Base-by-base conservation (phyloP, 495 filamentous ascomycete species). In the Penicillium samsonianum region DNA sequence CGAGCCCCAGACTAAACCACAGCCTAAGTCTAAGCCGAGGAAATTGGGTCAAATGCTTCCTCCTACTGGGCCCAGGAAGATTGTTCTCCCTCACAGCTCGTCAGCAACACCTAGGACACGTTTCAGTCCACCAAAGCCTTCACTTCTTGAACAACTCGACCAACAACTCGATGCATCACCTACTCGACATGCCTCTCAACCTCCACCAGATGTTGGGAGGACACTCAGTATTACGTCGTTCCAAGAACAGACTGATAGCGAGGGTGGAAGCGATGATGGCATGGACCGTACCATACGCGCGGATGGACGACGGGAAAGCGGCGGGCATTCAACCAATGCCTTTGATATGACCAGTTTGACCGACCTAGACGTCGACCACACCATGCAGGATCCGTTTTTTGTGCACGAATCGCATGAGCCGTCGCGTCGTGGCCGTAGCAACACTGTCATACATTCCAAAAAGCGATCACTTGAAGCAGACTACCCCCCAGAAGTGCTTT, bases 61-160 rank as follows among this genome's bases (percentile, higher is more conserved):
- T 44, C 62, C 67, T 17, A 63, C 62, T 17, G 65, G 60, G 8
- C 52, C 64, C 37, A 72, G 71, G 49, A 75, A 74, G 62, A 69
- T 73, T 33, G 69, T 64, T 26, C 68, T 78, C 20, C 67, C 74
- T 6, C 77, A 63, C 35, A 77, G 63, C 55, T 70, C 70, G 57
- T 73, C 70, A 12, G 64, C 65, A 26, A 78, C 75, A 1, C 74
- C 75, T 26, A 69, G 73, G 43, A 77, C 72, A 19, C 67, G 77
- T 40, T 79, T 79, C 51, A 79, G 75, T 46, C 75, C 72, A 30
- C 75, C 75, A 8, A 78, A 78, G 52, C 75, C 72, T 17, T 73
- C 75, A 28, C 69, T 78, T 10, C 65, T 78, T 16, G 75, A 78
- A 19, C 69, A 73, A 47, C 60, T 76, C 19, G 75, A 78, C 43